Base-by-base conservation (phyloP, 2,329 filamentous ascomycete species). In the Arthroderma sp. region DNA sequence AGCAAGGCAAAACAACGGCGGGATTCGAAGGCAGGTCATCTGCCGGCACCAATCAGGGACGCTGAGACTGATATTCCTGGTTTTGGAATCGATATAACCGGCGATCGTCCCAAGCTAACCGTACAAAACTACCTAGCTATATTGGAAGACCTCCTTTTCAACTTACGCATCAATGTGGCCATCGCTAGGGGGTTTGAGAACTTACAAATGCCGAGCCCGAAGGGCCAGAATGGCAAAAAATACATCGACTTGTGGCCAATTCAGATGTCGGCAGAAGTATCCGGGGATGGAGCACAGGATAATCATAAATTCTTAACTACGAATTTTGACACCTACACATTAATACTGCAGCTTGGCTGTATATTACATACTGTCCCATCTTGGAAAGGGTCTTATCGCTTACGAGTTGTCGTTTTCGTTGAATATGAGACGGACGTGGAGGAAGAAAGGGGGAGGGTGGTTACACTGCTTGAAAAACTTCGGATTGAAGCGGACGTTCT, bases 241-340 rank as follows among this genome's bases (percentile, higher is more conserved):
- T 89, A 81, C 55, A 85, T 94, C 49, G 86, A 94, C 56, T 66
- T 94, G 4, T 94, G 86, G 86, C 86, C 86, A 0, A 91, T 94
- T 43, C 87, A 94, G 52, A 94, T 94, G 85, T 89, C 85, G 4
- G 85, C 85, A 1, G 84, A 89, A 54, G 75, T 91, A 31, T 75
- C 78, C 0, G 70, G 81, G 1, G 78, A 81, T 50, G 73, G 72
- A 1, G 51, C 54, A 28, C 75, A 78, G 56, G 79, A 72, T 50
- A 74, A 72, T 48, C 67, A 73, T 49, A 78, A 77, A 54, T 71
- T 91, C 4, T 62, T 89, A 44, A 93, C 86, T 0, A 91, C 84
- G 0, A 94, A 94, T 52, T 93, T 94, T 59, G 86, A 94, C 60
- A 94, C 86, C 0, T 93, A 87, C 73, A 77, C 85, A 0, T 69